These are phyloP conservation scores for Passalora sequoiae DNA, from an alignment of 2,329 filamentous ascomycete species.

Conservation along the genomic window DNA sequence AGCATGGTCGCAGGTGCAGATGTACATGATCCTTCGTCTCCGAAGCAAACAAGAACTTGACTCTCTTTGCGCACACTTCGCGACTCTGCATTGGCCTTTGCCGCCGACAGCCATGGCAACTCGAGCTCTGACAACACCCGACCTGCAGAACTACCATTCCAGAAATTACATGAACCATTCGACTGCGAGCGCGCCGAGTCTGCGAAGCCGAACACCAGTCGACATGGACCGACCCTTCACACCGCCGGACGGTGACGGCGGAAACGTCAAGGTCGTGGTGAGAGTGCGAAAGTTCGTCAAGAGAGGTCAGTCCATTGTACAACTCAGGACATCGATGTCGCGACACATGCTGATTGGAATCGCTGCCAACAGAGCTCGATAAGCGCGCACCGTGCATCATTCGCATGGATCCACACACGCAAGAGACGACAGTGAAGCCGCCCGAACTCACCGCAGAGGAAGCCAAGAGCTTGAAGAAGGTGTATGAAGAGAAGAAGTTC, in stretches of 20 bases:
- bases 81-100: not conserved
- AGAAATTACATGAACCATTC: too few species aligned
- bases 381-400: conserved; percentile 79
- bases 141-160: not conserved
- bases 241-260: conserved; percentile 38
- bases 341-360: conserved; percentile 23
- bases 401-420: conserved; percentile 80
- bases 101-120: not conserved
- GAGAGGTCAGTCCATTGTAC: conserved; percentile 34
- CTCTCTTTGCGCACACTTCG: not conserved
- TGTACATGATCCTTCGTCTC: not conserved
- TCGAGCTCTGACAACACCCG: not conserved
- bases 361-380: conserved; percentile 71
- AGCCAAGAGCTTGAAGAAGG: conserved; percentile 58
- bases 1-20: not conserved
- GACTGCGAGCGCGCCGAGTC: conserved; percentile 41
- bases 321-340: conserved; percentile 3
- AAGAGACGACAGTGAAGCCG: conserved; percentile 74
- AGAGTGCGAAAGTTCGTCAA: conserved; percentile 45
- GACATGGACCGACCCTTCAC: conserved; percentile 31
- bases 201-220: conserved; percentile 39
- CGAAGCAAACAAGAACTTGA: not conserved
- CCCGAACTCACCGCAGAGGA: conserved; percentile 43
- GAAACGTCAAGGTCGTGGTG: conserved; percentile 50
- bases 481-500: conserved; percentile 82